phyloP scores from a whole-genome alignment of 2,329 filamentous ascomycete species.

The Didymella pomorum region DNA sequence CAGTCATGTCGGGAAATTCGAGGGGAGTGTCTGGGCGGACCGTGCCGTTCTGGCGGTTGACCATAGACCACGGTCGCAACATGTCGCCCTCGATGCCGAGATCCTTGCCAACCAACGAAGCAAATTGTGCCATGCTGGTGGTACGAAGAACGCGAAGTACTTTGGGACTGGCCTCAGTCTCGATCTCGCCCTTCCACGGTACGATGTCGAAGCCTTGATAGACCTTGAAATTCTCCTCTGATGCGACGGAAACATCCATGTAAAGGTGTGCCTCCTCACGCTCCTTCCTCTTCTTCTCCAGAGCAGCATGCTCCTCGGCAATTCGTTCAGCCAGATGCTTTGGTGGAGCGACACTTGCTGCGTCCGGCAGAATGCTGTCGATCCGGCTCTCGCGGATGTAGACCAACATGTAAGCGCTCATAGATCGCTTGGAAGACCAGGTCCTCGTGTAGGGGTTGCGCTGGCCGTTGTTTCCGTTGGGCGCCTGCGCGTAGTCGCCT shows the following conservation, averaged over 20 bases:
- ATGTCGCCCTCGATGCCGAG: slow-evolving; percentile 71
- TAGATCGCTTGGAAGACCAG: slow-evolving; percentile 71
- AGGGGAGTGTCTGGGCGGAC: slow-evolving; percentile 89
- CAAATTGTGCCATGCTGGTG: slow-evolving; percentile 80
- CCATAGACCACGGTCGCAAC: slow-evolving; percentile 93
- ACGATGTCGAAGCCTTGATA: slow-evolving; percentile 85
- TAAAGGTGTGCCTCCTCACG: slow-evolving; percentile 94
- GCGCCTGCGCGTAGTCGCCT: slow-evolving; percentile 75
- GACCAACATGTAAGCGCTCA: slow-evolving; percentile 98
- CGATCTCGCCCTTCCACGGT: slow-evolving; percentile 64
- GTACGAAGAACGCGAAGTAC: slow-evolving; percentile 76
- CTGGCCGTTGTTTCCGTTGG: slow-evolving; percentile 62
- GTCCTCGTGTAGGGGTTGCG: slow-evolving; percentile 71
- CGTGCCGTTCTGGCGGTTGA: slow-evolving; percentile 97
- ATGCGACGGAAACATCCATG: slow-evolving; percentile 82
- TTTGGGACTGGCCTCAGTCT: slow-evolving; percentile 70
- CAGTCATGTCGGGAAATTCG: slow-evolving; percentile 73
- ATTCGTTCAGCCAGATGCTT: slow-evolving; percentile 79
- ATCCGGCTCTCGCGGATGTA: slow-evolving; percentile 89
- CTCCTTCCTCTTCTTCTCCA: slow-evolving; percentile 83
- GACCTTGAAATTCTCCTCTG: slow-evolving; percentile 78
- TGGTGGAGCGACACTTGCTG: slow-evolving; percentile 81
- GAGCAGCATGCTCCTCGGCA: slow-evolving; percentile 79
- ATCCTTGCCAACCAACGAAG: slow-evolving; percentile 73
- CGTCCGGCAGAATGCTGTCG: slow-evolving; percentile 81